phyloP scores from a whole-genome alignment of 2,329 filamentous ascomycete genomes.

The Tolypocladium tropicale region DNA sequence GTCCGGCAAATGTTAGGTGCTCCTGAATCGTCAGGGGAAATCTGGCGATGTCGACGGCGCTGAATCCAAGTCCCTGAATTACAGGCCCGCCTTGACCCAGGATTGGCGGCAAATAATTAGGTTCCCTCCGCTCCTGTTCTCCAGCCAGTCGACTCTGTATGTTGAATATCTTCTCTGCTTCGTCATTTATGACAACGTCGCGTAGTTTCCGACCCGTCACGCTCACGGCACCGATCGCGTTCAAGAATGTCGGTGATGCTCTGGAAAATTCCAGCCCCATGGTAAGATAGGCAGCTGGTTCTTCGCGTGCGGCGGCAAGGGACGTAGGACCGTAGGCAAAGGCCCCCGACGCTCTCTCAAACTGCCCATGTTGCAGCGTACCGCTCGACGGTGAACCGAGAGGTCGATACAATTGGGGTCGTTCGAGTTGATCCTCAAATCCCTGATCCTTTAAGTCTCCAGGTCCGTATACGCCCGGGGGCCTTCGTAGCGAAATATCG shows the following conservation, averaged over 20 bases:
- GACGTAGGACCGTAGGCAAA: conserved; percentile 37
- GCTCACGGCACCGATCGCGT: conserved; percentile 39
- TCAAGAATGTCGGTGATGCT: conserved; percentile 43
- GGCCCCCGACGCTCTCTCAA: conserved; percentile 42
- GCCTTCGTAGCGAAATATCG: conserved; percentile 37
- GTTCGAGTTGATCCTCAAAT: conserved; percentile 36
- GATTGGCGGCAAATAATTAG: conserved; percentile 56
- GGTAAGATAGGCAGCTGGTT: conserved; percentile 48
- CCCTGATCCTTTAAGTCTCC: conserved; percentile 29
- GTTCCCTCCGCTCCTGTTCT: conserved; percentile 47
- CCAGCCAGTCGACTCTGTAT: conserved; percentile 44
- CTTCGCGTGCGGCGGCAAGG: conserved; percentile 27
- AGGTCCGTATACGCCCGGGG: conserved; percentile 39
- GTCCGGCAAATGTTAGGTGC: conserved; percentile 40
- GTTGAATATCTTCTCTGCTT: conserved; percentile 40
- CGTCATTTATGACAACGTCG: conserved; percentile 41
- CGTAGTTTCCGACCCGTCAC: conserved; percentile 39
- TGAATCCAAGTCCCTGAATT: conserved; percentile 44
- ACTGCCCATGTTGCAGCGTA: conserved; percentile 32
- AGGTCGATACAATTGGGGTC: conserved; percentile 38
- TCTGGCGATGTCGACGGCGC: conserved; percentile 39
- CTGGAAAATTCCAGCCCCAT: conserved; percentile 49
- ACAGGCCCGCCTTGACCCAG: conserved; percentile 44
- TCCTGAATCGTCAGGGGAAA: conserved; percentile 44
- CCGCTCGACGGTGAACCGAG: conserved; percentile 45